These are phyloP conservation scores for Pyricularia pennisetigena DNA, from an alignment of 2,329 filamentous ascomycete genomes.

Conservation along the genomic window DNA sequence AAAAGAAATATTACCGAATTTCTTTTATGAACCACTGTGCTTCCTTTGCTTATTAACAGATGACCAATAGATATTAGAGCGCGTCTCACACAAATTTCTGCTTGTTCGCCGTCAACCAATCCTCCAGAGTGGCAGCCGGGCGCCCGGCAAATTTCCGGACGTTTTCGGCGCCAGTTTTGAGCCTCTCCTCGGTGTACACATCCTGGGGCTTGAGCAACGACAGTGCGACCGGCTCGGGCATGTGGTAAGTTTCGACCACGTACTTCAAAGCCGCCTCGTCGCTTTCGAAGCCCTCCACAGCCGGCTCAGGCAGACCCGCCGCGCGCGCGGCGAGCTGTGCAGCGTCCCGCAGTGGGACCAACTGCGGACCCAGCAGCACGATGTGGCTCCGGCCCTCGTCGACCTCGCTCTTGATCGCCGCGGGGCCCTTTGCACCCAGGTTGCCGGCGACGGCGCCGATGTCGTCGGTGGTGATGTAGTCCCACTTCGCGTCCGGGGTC, in stretches of 20 bases:
- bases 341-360: constrained; percentile 19
- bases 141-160: constrained; percentile 8
- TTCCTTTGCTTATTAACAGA: too few relatives aligned
- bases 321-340: constrained; percentile 18
- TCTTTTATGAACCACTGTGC: too few relatives aligned
- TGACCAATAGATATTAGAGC: too few relatives aligned
- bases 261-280: constrained; percentile 3
- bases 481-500: constrained; percentile 19
- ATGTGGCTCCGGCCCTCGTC: constrained; percentile 14
- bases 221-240: background rate
- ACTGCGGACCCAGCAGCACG: constrained; percentile 25
- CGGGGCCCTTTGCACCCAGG: constrained; percentile 22
- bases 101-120: constrained; percentile 8
- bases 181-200: background rate
- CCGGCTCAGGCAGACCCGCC: constrained; percentile 18
- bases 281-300: constrained; percentile 5
- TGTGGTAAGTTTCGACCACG: background rate
- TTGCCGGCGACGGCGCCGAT: constrained; percentile 32
- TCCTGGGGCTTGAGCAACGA: background rate
- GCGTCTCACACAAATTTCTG: background rate
- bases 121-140: constrained; percentile 6
- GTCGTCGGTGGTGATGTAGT: constrained; percentile 29
- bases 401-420: constrained; percentile 12
- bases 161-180: background rate
- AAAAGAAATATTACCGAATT: too few relatives aligned